Percentiles rank a stretch among this genome's conserved stretches.
Evolutionary conservation across 2,329 filamentous ascomycete genomes (phyloP).

Genomic region (Aspergillus brunneoviolaceus): DNA sequence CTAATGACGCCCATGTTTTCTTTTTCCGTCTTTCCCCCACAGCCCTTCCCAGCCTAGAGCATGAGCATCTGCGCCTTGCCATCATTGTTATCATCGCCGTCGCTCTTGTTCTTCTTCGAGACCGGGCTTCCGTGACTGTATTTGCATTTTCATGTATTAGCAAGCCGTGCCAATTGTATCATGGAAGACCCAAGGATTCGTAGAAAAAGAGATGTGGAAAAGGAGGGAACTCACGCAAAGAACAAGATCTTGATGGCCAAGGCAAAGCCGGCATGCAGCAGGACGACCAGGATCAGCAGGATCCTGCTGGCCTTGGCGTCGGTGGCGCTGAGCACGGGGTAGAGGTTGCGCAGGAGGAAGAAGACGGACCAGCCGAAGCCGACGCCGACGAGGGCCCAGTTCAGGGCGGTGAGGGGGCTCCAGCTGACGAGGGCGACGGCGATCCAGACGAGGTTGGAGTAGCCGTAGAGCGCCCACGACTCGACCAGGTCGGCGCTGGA

Average conservation of each 20-base stretch:
- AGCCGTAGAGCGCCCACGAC: constrained; percentile 93
- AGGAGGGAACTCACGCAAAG: constrained; percentile 65
- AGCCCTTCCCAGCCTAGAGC: constrained; percentile 13
- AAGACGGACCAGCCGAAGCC: constrained; percentile 80
- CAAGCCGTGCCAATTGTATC: too few relatives aligned
- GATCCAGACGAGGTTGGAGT: constrained; percentile 96
- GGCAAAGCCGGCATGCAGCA: constrained; percentile 82
- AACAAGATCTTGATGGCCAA: constrained; percentile 96
- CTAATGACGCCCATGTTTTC: too few relatives aligned
- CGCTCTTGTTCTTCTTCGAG: constrained; percentile 42
- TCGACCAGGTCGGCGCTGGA: constrained; percentile 91
- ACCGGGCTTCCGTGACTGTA: constrained; percentile 63
- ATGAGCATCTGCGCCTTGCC: constrained; percentile 34
- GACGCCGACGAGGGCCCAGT: constrained; percentile 89
- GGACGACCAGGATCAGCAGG: constrained; percentile 77
- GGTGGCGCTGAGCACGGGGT: constrained; percentile 87
- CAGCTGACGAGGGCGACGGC: constrained; percentile 88
- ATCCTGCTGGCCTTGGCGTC: constrained; percentile 90
- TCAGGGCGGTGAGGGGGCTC: constrained; percentile 80
- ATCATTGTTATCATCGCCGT: constrained; percentile 29
- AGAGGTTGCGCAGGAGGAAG: constrained; percentile 82
- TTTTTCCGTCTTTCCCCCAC: neutral
- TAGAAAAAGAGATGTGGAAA: neutral
- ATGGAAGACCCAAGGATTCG: too few relatives aligned
- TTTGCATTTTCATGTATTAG: neutral